phyloP scores from a whole-genome alignment of 2,329 filamentous ascomycete genomes.

The Xylariaceae sp. region DNA sequence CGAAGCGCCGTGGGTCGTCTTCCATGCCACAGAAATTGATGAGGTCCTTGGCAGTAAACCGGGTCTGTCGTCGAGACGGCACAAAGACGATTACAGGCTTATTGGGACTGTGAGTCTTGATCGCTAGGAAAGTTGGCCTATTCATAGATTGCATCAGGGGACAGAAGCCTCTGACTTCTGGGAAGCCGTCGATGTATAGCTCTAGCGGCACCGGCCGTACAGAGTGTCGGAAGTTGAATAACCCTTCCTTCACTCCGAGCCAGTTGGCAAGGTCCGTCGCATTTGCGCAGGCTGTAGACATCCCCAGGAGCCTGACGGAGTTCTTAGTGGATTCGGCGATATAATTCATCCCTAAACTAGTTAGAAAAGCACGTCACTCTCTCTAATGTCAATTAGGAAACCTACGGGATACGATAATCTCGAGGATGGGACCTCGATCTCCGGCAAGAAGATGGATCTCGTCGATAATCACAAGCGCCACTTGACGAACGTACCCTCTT shows the following conservation, averaged over 20 bases:
- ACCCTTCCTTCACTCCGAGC: constrained; percentile 91
- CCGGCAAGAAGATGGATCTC: constrained; percentile 97
- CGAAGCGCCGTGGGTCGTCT: constrained; percentile 90
- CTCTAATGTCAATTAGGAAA: constrained; percentile 8
- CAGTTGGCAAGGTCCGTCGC: constrained; percentile 92
- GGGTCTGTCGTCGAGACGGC: constrained; percentile 90
- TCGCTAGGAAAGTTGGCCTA: constrained; percentile 90
- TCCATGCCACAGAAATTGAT: constrained; percentile 99
- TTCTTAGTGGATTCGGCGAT: constrained; percentile 93
- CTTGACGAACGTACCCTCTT: constrained; percentile 91
- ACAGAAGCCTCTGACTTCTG: constrained; percentile 92
- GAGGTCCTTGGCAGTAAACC: constrained; percentile 90
- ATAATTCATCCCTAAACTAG: constrained; percentile 84
- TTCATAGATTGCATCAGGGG: constrained; percentile 99
- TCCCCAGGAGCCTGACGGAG: constrained; percentile 88
- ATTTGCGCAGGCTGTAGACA: constrained; percentile 98
- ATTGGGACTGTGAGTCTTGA: constrained; percentile 93
- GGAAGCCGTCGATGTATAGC: constrained; percentile 97
- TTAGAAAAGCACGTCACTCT: constrained; percentile 7
- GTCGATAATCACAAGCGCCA: constrained; percentile 96
- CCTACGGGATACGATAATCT: constrained; percentile 83
- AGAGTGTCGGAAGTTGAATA: constrained; percentile 97
- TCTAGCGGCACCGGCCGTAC: constrained; percentile 95
- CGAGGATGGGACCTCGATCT: constrained; percentile 93
- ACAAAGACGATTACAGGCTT: constrained; percentile 99